These are phyloP conservation scores for Penicillium sp. DNA, from an alignment of 2,329 filamentous ascomycete species.

Conservation along the genomic window DNA sequence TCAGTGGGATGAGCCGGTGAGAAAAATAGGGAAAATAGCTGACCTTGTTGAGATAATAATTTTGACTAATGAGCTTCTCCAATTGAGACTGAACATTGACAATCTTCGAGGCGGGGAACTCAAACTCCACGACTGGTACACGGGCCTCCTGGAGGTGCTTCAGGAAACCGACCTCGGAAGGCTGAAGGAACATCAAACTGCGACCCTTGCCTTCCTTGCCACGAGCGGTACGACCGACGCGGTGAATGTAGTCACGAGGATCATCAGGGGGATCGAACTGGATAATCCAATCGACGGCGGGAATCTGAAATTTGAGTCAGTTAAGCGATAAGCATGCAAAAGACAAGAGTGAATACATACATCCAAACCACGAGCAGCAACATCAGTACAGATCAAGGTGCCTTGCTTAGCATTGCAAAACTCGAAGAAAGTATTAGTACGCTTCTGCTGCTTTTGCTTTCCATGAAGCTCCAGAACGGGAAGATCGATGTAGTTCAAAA, in stretches of 20 bases:
- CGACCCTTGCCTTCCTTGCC: constrained; percentile 79
- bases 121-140: constrained; percentile 92
- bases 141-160: constrained; percentile 85
- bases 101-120: constrained; percentile 89
- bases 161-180: constrained; percentile 86
- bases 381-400: constrained; percentile 92
- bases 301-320: constrained; percentile 52
- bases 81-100: constrained; percentile 85
- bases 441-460: constrained; percentile 97
- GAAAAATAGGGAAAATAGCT: constrained; percentile 16
- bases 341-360: not conserved
- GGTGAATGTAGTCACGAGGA: constrained; percentile 87
- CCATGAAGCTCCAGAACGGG: constrained; percentile 83
- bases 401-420: constrained; percentile 83
- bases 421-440: constrained; percentile 98
- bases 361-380: constrained; percentile 90
- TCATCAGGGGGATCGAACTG: constrained; percentile 95
- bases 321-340: not conserved
- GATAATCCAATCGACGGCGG: constrained; percentile 91
- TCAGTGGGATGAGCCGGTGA: constrained; percentile 8
- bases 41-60: constrained; percentile 94
- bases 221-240: constrained; percentile 89
- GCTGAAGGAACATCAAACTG: constrained; percentile 89
- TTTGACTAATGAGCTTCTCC: constrained; percentile 88
- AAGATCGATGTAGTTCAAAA: constrained; percentile 96